Evolutionary conservation across 2,329 filamentous ascomycete genomes (phyloP), one percentile per base, ranked within the genome.

Genomic region (Neodidymelliopsis sp.): DNA sequence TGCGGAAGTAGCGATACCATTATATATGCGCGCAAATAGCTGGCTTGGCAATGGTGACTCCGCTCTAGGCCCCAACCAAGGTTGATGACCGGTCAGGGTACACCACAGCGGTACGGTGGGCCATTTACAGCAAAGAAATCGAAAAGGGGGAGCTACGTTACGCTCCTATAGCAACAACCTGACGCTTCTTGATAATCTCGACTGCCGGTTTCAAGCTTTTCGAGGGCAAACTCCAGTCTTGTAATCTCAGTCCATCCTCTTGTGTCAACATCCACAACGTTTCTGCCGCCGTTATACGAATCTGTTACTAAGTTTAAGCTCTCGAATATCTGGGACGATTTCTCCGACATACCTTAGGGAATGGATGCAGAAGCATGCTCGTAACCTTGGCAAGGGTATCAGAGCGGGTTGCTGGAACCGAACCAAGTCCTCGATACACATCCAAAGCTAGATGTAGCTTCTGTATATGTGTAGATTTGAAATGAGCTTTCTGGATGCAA

Each of bases 361-460:
- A 96, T 1, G 90, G 90, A 75, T 96, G 93, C 48, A 84, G 73
- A 55, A 96, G 76, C 77, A 96, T 83, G 16, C 82, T 84, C 0
- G 82, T 82, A 29, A 97, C 75, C 69, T 91, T 89, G 66, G 81
- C 85, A 43, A 85, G 72, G 3, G 87, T 88, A 15, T 81, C 80
- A 48, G 77, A 76, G 7, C 75, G 73, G 6, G 83, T 74, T 1
- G 76, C 75, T 18, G 77, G 72, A n/a, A 81, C 69, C n/a, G 67
- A 62, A 4, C 84, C 84, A 19, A 96, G 74, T 0, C 84, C 85
- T 2, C 86, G 83, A 72, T 97, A 97, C 10, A 94, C 82, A 63
- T 87, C 88, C 53, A 95, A 77, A 16, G 89, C 90, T 0, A 90
- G 88, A 67, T 90, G 84, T 1, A 97, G 79, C 70, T 94, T 93